A percentile compares a stretch with the other conserved stretches of the same genome.
Conservation (phyloP, 2,329 filamentous ascomycete species). For the Stemphylium lycopersici region DNA sequence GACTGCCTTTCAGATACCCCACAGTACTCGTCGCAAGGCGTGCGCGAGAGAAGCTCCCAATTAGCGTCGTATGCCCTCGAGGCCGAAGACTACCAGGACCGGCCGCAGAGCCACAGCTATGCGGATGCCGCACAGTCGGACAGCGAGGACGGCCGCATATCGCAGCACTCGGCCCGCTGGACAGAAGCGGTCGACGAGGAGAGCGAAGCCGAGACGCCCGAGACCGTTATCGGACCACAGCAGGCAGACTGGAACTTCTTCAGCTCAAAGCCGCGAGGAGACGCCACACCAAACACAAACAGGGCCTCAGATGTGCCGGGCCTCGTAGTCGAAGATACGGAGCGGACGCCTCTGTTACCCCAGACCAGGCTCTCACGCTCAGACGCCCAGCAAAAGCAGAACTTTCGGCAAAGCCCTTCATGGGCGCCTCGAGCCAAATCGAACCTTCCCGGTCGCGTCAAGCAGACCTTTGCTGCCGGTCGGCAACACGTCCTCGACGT, state of each 20-base stretch:
- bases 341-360: slow-evolving; percentile 49
- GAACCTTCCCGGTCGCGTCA: slow-evolving; percentile 25
- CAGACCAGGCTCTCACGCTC: slow-evolving; percentile 36
- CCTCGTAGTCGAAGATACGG: slow-evolving; percentile 40
- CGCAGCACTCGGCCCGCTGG: slow-evolving; percentile 42
- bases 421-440: slow-evolving; percentile 33
- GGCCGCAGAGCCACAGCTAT: slow-evolving; percentile 31
- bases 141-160: slow-evolving; percentile 31
- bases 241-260: slow-evolving; percentile 29
- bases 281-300: slow-evolving; percentile 7
- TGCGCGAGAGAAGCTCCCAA: slow-evolving; percentile 86
- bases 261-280: slow-evolving; percentile 19
- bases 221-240: slow-evolving; percentile 39
- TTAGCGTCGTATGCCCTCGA: slow-evolving; percentile 78
- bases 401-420: slow-evolving; percentile 4
- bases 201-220: slow-evolving; percentile 62
- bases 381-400: slow-evolving; percentile 25
- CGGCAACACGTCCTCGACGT: slow-evolving; percentile 29
- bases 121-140: slow-evolving; percentile 29
- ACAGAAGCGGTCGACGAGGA: slow-evolving; percentile 66
- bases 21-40: slow-evolving; percentile 74
- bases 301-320: slow-evolving; percentile 19
- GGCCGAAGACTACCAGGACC: slow-evolving; percentile 41
- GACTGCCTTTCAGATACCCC: slow-evolving; percentile 65
- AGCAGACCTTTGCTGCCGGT: slow-evolving; percentile 22